These are phyloP conservation scores for Phytomonas serpens DNA, from an alignment of 208 protist genomes.

Conservation along the genomic window DNA sequence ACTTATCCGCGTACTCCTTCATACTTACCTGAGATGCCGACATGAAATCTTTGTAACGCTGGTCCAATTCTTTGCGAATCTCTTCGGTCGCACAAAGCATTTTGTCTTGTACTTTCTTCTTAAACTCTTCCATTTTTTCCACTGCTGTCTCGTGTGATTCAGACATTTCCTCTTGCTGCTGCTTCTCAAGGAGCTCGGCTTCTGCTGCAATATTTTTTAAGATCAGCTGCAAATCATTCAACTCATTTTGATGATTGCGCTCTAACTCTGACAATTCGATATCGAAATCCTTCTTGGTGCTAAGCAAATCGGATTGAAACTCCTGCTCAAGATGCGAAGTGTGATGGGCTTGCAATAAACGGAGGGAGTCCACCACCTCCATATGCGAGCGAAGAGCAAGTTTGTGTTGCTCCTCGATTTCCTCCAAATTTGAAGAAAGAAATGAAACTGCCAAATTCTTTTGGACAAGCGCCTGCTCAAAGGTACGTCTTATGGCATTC, in stretches of 20 bases:
- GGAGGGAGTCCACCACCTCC: slow-evolving; percentile 83
- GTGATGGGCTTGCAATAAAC: slow-evolving; percentile 80
- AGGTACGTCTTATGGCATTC: slow-evolving; percentile 82
- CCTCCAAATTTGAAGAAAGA: slow-evolving; percentile 83
- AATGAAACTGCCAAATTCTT: slow-evolving; percentile 90
- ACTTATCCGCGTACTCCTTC: slow-evolving; percentile 94
- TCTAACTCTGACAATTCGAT: slow-evolving; percentile 81
- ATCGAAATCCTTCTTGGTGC: slow-evolving; percentile 90
- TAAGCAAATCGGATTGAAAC: slow-evolving; percentile 86
- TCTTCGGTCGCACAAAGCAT: slow-evolving; percentile 57
- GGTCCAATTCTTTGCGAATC: slow-evolving; percentile 70
- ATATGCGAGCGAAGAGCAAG: slow-evolving; percentile 89
- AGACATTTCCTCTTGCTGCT: slow-evolving; percentile 77
- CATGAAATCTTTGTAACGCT: slow-evolving; percentile 90
- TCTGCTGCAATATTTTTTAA: slow-evolving; percentile 86
- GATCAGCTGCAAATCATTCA: slow-evolving; percentile 81
- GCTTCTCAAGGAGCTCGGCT: slow-evolving; percentile 82
- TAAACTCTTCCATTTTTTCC: slow-evolving; percentile 90
- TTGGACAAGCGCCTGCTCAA: slow-evolving; percentile 89
- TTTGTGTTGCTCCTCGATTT: slow-evolving; percentile 92
- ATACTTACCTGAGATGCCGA: slow-evolving; percentile 88
- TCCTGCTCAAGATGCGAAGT: slow-evolving; percentile 77
- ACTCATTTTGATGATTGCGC: slow-evolving; percentile 71
- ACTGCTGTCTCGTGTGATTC: slow-evolving; percentile 85
- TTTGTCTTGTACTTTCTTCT: slow-evolving; percentile 84